A percentile compares a stretch with the other conserved stretches of the same genome.
These are phyloP conservation scores for Fusarium sp. DNA, from an alignment of 2,329 filamentous ascomycete genomes.

Conservation along the genomic window DNA sequence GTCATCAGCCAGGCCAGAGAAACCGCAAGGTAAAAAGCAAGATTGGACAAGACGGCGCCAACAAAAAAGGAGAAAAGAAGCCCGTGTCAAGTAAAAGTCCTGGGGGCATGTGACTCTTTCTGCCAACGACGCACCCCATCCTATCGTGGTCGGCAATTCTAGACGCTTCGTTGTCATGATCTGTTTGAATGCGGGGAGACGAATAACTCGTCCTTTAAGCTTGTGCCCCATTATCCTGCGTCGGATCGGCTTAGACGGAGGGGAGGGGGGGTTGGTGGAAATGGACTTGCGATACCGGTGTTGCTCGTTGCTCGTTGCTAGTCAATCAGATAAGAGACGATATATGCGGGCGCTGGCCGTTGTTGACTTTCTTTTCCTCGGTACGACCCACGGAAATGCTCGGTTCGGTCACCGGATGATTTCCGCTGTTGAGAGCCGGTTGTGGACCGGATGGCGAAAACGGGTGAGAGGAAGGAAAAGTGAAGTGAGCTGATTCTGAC, in stretches of 20 bases:
- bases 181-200: slow-evolving; percentile 6
- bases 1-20: background rate
- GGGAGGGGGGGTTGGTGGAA: background rate
- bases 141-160: background rate
- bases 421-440: slow-evolving; percentile 19
- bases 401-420: slow-evolving; percentile 40
- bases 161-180: slow-evolving; percentile 1
- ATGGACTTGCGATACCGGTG: slow-evolving; percentile 5
- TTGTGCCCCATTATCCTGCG: background rate
- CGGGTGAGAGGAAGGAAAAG: slow-evolving; percentile 7
- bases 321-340: slow-evolving; percentile 9
- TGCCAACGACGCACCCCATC: slow-evolving; percentile 29
- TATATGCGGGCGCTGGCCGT: slow-evolving; percentile 19
- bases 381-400: slow-evolving; percentile 37
- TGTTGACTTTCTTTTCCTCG: slow-evolving; percentile 25
- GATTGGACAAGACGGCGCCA: background rate
- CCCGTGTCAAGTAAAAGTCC: background rate
- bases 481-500: slow-evolving; percentile 2
- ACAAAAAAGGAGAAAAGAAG: background rate
- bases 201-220: slow-evolving; percentile 2
- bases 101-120: slow-evolving; percentile 32
- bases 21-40: background rate
- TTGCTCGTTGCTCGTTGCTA: background rate
- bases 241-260: slow-evolving; percentile 23
- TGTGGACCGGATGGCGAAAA: slow-evolving; percentile 5